A percentile compares a stretch with the other conserved stretches of the same genome.
These are phyloP conservation scores for Jackrogersella minutella DNA, from an alignment of 495 filamentous ascomycete genomes.

Conservation along the genomic window DNA sequence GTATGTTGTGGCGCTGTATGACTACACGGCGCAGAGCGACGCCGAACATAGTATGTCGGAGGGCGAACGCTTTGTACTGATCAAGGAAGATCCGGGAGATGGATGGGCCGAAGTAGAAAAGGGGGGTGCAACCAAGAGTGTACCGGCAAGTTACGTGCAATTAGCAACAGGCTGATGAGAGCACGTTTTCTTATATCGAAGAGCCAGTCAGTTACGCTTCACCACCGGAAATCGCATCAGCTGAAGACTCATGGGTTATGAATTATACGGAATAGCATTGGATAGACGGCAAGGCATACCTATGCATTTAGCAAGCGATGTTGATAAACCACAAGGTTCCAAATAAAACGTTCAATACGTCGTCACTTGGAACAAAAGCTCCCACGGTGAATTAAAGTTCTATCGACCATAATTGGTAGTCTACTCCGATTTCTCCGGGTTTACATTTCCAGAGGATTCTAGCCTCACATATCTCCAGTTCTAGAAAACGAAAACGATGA, in stretches of 20 bases:
- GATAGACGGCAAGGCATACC: slow-evolving; percentile 11
- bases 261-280: slow-evolving; percentile 18
- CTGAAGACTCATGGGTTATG: neutral
- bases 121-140: slow-evolving; percentile 87
- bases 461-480: neutral
- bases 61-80: slow-evolving; percentile 89
- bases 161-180: slow-evolving; percentile 40
- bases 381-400: neutral
- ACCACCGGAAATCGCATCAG: neutral
- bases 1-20: slow-evolving; percentile 92
- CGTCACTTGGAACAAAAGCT: neutral
- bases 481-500: too few species aligned
- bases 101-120: slow-evolving; percentile 97
- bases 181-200: neutral
- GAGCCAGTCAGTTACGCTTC: neutral
- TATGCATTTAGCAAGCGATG: slow-evolving; percentile 17
- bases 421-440: neutral
- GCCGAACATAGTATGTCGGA: slow-evolving; percentile 88
- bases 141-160: slow-evolving; percentile 93
- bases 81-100: slow-evolving; percentile 85
- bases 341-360: neutral
- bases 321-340: slow-evolving; percentile 5
- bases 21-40: slow-evolving; percentile 85
- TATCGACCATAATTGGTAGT: neutral
- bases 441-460: neutral